Percentiles rank a stretch among this genome's conserved stretches.
Conservation (phyloP, 2,329 filamentous ascomycete species). For the Mycogone perniciosa region DNA sequence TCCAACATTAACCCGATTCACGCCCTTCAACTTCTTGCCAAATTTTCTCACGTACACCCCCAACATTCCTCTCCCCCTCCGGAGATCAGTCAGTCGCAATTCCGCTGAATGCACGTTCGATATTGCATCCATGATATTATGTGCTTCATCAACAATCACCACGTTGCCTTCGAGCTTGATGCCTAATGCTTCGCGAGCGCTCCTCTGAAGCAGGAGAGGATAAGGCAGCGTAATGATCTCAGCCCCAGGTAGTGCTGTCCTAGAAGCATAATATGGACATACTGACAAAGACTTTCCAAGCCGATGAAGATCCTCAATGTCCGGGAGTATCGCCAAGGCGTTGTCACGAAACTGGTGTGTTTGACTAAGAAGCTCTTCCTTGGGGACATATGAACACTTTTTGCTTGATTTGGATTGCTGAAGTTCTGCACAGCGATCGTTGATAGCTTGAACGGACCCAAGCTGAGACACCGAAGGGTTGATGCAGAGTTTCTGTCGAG, state of each 20-base stretch:
- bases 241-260: conserved; percentile 71
- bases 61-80: conserved; percentile 66
- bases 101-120: conserved; percentile 77
- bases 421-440: conserved; percentile 84
- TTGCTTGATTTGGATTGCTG: conserved; percentile 59
- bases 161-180: conserved; percentile 82
- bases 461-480: conserved; percentile 74
- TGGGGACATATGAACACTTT: conserved; percentile 71
- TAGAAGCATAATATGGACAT: conserved; percentile 95
- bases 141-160: conserved; percentile 94
- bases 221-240: conserved; percentile 94
- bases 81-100: conserved; percentile 66
- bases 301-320: conserved; percentile 83
- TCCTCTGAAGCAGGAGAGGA: conserved; percentile 79
- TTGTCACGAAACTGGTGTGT: conserved; percentile 81
- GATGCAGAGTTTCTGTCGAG: conserved; percentile 83
- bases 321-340: conserved; percentile 74
- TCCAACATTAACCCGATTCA: conserved; percentile 85
- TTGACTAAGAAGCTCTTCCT: conserved; percentile 64
- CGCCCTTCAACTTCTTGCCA: conserved; percentile 79
- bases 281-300: conserved; percentile 74
- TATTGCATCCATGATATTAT: conserved; percentile 96
- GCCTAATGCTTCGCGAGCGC: conserved; percentile 78
- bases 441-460: conserved; percentile 71
- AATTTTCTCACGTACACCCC: conserved; percentile 81